These are phyloP conservation scores for Lolium rigidum DNA, from an alignment of 176 grass and related monocot species.

Conservation along the genomic window DNA sequence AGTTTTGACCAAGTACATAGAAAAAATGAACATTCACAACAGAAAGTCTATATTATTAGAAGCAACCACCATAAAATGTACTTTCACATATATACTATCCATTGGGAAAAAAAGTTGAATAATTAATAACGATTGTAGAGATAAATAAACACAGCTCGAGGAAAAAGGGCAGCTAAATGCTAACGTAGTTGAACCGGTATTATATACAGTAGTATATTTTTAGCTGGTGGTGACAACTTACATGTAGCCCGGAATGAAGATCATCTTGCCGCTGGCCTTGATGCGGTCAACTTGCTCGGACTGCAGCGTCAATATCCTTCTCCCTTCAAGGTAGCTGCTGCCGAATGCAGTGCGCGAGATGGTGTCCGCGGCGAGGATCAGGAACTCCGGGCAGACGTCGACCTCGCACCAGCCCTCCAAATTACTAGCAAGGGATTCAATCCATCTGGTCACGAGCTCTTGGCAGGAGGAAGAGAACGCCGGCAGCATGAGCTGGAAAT, in stretches of 20 bases:
- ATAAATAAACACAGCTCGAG: too few species aligned
- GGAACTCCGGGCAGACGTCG: not conserved
- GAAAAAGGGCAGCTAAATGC: too few species aligned
- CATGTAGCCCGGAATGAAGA: conserved; percentile 1
- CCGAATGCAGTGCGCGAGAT: not conserved
- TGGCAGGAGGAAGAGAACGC: not conserved
- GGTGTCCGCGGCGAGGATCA: not conserved
- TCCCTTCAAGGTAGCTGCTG: conserved; percentile 9
- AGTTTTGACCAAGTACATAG: not conserved
- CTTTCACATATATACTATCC: too few species aligned
- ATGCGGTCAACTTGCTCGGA: not conserved
- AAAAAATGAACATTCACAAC: too few species aligned
- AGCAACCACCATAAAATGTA: too few species aligned
- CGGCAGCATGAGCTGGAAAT: conserved; percentile 20
- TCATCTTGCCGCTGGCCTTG: not conserved
- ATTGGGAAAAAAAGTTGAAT: too few species aligned
- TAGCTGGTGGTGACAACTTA: not conserved
- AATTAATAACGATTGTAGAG: too few species aligned
- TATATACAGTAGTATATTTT: too few species aligned
- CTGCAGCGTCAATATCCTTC: not conserved
- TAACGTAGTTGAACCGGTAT: too few species aligned
- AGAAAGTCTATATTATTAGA: too few species aligned
- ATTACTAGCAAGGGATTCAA: not conserved
- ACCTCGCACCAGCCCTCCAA: not conserved
- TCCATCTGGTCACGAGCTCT: conserved; percentile 8